Conservation (phyloP, 1,284 basidiomycete genomes). For the Leccinum insigne region DNA sequence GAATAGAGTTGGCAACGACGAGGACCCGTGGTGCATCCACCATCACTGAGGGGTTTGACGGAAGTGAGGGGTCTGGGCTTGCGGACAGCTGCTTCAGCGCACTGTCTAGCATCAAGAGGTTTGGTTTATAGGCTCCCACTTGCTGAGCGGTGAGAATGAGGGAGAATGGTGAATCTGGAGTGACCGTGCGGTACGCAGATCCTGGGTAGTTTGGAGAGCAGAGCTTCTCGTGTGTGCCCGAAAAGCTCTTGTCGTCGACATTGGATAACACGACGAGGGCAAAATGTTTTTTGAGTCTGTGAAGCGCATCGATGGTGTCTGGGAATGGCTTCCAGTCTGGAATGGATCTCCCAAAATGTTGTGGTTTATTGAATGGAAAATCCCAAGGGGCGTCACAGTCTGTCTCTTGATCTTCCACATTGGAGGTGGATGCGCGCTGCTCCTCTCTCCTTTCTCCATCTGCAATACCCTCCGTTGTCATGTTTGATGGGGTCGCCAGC, state of each 20-base stretch:
- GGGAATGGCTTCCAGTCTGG: conserved; percentile 64
- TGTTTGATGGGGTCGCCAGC: conserved; percentile 13
- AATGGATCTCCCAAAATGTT: conserved; percentile 57
- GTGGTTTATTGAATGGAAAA: conserved; percentile 15
- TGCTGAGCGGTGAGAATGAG: conserved; percentile 58
- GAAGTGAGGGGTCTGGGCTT: conserved; percentile 32
- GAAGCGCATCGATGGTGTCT: conserved; percentile 62
- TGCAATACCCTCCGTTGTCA: not conserved
- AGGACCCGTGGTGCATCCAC: conserved; percentile 48
- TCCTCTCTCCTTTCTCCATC: conserved; percentile 2
- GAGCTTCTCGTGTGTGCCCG: conserved; percentile 58
- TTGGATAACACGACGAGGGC: conserved; percentile 74
- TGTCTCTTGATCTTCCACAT: conserved; percentile 18
- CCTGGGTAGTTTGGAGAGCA: conserved; percentile 36
- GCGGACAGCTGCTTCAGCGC: conserved; percentile 42
- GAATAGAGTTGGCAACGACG: conserved; percentile 58
- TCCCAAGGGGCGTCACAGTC: conserved; percentile 14
- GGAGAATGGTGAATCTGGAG: conserved; percentile 56
- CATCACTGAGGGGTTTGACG: conserved; percentile 36
- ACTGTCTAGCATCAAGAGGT: conserved; percentile 42
- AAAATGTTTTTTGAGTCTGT: conserved; percentile 56
- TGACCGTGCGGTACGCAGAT: conserved; percentile 40
- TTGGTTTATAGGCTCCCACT: conserved; percentile 66
- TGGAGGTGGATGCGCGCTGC: conserved; percentile 5
- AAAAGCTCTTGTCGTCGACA: conserved; percentile 66